Percentiles rank a stretch among this genome's conserved stretches.
These are phyloP conservation scores for Durusdinium trenchii DNA, from an alignment of 73 alveolate species.

Conservation along the genomic window DNA sequence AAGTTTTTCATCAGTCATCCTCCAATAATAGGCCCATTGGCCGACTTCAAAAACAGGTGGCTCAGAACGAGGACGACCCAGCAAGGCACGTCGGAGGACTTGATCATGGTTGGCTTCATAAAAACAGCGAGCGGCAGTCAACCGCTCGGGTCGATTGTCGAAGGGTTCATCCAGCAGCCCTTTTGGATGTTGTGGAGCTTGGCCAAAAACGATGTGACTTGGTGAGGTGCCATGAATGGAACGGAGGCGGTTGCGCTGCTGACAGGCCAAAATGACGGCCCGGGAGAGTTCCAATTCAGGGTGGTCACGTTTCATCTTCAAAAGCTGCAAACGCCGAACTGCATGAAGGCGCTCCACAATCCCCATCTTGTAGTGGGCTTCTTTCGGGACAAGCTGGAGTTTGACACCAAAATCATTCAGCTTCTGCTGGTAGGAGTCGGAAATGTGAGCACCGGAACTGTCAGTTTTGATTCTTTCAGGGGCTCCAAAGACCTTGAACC, in stretches of 20 bases:
- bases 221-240: constrained; percentile 30
- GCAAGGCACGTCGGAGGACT: neutral
- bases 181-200: neutral
- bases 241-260: constrained; percentile 33
- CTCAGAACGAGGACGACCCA: neutral
- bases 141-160: neutral
- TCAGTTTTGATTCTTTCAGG: neutral
- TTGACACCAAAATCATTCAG: neutral
- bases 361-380: constrained; percentile 20
- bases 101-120: neutral
- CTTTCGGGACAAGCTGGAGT: neutral
- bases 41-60: too few relatives aligned
- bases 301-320: neutral
- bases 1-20: too few relatives aligned
- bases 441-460: neutral
- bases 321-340: neutral
- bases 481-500: neutral
- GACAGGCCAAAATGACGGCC: neutral
- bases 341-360: constrained; percentile 22
- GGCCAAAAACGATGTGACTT: neutral
- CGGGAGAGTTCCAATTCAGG: neutral
- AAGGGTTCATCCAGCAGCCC: neutral
- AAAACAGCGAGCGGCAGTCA: neutral
- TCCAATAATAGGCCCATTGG: too few relatives aligned
- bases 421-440: neutral